Evolutionary conservation across 2,329 filamentous ascomycete species (phyloP), one percentile per base, ranked within the genome.

Genomic region (Diplodia sapinea): DNA sequence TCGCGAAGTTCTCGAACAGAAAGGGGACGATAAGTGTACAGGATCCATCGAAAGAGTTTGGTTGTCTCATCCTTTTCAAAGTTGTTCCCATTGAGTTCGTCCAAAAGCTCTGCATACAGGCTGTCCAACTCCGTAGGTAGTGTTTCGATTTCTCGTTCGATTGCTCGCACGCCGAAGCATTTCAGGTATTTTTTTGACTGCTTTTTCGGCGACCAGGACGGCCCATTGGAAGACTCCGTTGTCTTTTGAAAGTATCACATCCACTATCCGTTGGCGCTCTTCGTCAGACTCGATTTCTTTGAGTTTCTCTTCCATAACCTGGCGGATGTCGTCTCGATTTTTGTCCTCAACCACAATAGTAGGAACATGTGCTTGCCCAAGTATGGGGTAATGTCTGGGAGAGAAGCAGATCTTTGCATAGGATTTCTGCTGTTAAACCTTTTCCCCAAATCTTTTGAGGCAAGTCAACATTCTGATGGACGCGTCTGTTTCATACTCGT

Each of bases 1-100:
- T 71, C 67, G 36, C 69, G 70, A 67, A 71, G 70, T 43, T 71
- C 70, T 54, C 68, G 70, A 8, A 57, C 52, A 26, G 70, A 70
- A n/a, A 71, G 23, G 4, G 57, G 57, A 2, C 36, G 36, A 3
- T 26, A 38, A 17, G 57, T 29, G 13, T 49, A 62, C 7, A 62
- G 5, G 9, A 62, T 13, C 57, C 57, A 62, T 20, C 20, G 38
- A 15, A 62, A 62, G 0, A 62, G 36, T 33, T 71, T 71, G 4
- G 23, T 31, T 43, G 59, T 7, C 17, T 56, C 12, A 0, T 2
- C 1, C 20, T 15, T 38, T 13, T 38, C 52, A 7, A 3, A 1
- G 9, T 38, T 31, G 8, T 26, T 17, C 5, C 8, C 40, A 3
- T n/a, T 20, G 9, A 56, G 9, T 17, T 31, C 29, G 1, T 31